These are phyloP conservation scores for Thelonectria blattea DNA, from an alignment of 2,329 filamentous ascomycete genomes.

Conservation along the genomic window DNA sequence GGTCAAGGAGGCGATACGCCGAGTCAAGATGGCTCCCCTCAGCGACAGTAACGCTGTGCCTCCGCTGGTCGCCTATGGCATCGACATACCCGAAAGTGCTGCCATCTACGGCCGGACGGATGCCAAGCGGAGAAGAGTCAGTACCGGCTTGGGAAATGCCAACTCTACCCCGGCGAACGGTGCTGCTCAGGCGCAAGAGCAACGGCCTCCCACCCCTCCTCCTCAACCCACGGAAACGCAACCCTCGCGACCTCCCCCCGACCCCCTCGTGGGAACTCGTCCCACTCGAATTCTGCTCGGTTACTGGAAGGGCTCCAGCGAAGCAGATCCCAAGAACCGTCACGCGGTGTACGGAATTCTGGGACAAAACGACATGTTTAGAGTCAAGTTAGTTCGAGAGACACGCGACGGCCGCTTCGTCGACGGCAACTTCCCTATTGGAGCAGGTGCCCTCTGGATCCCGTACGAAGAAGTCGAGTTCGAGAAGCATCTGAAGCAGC, in stretches of 20 bases:
- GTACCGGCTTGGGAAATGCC: conserved; percentile 44
- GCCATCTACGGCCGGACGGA: conserved; percentile 44
- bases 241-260: conserved; percentile 34
- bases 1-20: conserved; percentile 53
- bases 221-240: conserved; percentile 31
- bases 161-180: conserved; percentile 39
- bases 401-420: conserved; percentile 65
- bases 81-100: conserved; percentile 53
- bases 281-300: conserved; percentile 65
- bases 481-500: conserved; percentile 58
- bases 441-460: conserved; percentile 68
- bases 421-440: conserved; percentile 65
- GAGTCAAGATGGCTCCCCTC: conserved; percentile 51
- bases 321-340: conserved; percentile 54
- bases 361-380: conserved; percentile 68
- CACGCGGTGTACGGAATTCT: conserved; percentile 69
- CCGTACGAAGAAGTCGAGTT: conserved; percentile 67
- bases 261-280: conserved; percentile 57
- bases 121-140: conserved; percentile 57
- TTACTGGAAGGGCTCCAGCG: conserved; percentile 63
- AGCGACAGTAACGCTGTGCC: conserved; percentile 51
- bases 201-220: conserved; percentile 25
- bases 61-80: conserved; percentile 57
- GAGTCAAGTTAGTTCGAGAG: conserved; percentile 65
- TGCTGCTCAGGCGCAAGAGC: conserved; percentile 25